phyloP scores from a whole-genome alignment of 2,329 filamentous ascomycete species.

The Trichoderma breve region DNA sequence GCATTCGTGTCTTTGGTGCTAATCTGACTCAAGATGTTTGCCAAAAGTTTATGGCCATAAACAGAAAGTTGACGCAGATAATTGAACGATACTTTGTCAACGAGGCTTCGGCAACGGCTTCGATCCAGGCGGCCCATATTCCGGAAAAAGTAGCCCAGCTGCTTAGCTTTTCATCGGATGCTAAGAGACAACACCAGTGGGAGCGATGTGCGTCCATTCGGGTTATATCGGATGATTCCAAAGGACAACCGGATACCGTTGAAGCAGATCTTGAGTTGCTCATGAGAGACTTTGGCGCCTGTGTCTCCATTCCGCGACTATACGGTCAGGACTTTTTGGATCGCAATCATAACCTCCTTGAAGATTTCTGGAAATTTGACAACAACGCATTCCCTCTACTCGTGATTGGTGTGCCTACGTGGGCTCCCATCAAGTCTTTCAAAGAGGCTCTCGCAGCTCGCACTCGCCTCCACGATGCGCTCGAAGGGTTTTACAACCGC shows the following conservation, averaged over 20 bases:
- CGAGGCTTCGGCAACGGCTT: slow-evolving; percentile 23
- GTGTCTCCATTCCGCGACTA: slow-evolving; percentile 25
- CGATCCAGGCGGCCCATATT: slow-evolving; percentile 23
- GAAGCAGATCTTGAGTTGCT: slow-evolving; percentile 14
- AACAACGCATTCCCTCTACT: slow-evolving; percentile 25
- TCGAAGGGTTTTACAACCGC: neutral
- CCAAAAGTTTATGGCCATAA: neutral
- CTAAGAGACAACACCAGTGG: slow-evolving; percentile 22
- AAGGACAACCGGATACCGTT: neutral
- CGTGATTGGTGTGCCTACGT: slow-evolving; percentile 25
- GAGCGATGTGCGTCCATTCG: slow-evolving; percentile 23
- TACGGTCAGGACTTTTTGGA: slow-evolving; percentile 27
- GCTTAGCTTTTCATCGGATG: slow-evolving; percentile 21
- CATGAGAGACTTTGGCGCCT: slow-evolving; percentile 26
- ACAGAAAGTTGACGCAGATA: slow-evolving; percentile 15
- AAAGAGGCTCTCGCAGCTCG: slow-evolving; percentile 24
- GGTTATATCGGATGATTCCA: neutral
- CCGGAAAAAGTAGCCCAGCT: slow-evolving; percentile 21
- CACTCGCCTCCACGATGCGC: slow-evolving; percentile 20
- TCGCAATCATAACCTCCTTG: slow-evolving; percentile 18
- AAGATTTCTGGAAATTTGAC: slow-evolving; percentile 28
- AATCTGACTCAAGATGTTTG: neutral
- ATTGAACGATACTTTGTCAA: slow-evolving; percentile 26
- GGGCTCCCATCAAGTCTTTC: slow-evolving; percentile 24
- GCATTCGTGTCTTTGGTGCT: slow-evolving; percentile 23